Percentiles rank a stretch among this genome's conserved stretches.
Conservation (phyloP, 1,139 yeast genomes). For the Hyphopichia buzzinii region DNA sequence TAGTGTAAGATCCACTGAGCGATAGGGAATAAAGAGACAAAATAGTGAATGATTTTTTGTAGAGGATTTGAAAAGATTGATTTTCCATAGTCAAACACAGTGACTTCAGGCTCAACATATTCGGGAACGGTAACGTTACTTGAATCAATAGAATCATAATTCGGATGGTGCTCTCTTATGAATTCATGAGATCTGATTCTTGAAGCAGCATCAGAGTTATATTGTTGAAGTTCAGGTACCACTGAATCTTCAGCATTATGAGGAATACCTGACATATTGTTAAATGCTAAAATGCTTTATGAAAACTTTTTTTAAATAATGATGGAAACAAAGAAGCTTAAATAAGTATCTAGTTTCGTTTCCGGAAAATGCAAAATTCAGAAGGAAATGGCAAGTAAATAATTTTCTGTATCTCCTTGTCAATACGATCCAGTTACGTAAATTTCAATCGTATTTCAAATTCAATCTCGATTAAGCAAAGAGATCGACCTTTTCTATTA, state of each 20-base stretch:
- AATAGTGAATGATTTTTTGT: constrained; percentile 39
- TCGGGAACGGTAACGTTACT: constrained; percentile 30
- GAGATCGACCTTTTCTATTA: no score
- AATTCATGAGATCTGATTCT: constrained; percentile 5
- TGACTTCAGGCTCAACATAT: constrained; percentile 41
- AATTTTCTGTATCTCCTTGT: no score
- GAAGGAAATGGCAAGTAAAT: no score
- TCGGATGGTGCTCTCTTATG: constrained; percentile 5
- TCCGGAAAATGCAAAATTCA: no score
- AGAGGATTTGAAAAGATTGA: constrained; percentile 41
- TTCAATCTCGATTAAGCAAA: no score
- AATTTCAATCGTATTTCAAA: no score
- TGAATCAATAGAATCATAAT: constrained; percentile 8
- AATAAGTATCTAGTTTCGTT: no score
- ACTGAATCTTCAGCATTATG: constrained; percentile 12
- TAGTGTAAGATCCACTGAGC: constrained; percentile 80
- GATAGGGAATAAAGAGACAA: constrained; percentile 73
- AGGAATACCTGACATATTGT: constrained; percentile 1
- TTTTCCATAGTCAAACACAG: constrained; percentile 45
- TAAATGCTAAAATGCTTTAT: no score
- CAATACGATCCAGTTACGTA: no score
- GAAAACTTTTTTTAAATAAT: no score
- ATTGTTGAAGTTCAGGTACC: constrained; percentile 20
- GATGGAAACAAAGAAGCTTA: no score
- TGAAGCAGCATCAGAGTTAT: constrained; percentile 5